These are phyloP conservation scores for Tolypocladium ovalisporum DNA, from an alignment of 2,329 filamentous ascomycete genomes.

Conservation along the genomic window DNA sequence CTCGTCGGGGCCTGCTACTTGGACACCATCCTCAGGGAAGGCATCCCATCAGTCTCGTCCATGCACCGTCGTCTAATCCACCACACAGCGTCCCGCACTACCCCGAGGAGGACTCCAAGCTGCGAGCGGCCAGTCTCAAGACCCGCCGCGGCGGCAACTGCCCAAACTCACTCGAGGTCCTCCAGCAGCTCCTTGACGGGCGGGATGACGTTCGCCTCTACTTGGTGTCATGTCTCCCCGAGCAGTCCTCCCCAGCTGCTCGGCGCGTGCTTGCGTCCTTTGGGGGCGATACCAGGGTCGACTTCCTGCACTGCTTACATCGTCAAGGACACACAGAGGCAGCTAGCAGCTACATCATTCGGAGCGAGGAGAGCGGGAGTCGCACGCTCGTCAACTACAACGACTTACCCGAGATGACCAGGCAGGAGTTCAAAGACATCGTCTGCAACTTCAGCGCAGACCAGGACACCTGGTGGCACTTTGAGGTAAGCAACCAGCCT, in stretches of 20 bases:
- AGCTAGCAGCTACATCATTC: conserved; percentile 60
- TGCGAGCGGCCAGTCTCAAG: conserved; percentile 49
- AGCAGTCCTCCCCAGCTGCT: conserved; percentile 36
- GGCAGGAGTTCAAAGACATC: conserved; percentile 43
- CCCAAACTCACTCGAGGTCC: conserved; percentile 59
- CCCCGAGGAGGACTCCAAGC: conserved; percentile 61
- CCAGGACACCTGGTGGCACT: conserved; percentile 54
- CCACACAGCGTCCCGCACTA: conserved; percentile 49
- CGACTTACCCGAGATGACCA: conserved; percentile 55
- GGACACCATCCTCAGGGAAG: conserved; percentile 58
- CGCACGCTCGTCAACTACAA: conserved; percentile 64
- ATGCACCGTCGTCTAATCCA: background rate
- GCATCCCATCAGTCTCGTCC: conserved; percentile 3
- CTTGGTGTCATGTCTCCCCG: conserved; percentile 44
- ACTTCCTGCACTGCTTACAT: conserved; percentile 48
- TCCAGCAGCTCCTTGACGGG: conserved; percentile 47
- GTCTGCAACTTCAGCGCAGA: conserved; percentile 24
- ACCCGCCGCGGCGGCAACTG: conserved; percentile 62
- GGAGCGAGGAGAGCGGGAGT: conserved; percentile 45
- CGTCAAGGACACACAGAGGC: conserved; percentile 42
- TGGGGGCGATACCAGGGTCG: conserved; percentile 26
- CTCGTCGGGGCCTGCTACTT: conserved; percentile 59
- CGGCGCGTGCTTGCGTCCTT: conserved; percentile 44
- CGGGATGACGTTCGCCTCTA: conserved; percentile 19
- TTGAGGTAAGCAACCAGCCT: conserved; percentile 41